A percentile compares a stretch with the other conserved stretches of the same genome.
phyloP scores from a whole-genome alignment of 2,329 filamentous ascomycete species.

The Phaeophleospora eucalypticola region DNA sequence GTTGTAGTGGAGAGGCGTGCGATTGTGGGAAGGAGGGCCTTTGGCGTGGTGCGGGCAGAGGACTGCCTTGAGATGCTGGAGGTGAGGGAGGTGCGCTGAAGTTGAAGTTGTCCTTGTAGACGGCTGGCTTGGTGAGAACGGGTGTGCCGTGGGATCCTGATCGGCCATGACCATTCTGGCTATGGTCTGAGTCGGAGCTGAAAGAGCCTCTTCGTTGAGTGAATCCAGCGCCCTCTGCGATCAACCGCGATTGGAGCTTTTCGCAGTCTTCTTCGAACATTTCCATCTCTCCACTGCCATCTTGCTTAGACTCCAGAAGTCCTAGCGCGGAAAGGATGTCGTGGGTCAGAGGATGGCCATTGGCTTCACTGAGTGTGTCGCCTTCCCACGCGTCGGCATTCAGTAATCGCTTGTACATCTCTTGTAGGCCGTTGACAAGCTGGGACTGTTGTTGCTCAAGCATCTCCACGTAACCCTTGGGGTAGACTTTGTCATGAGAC shows the following conservation, averaged over 20 bases:
- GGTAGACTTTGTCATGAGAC: slow-evolving; percentile 63
- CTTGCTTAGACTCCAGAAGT: slow-evolving; percentile 50
- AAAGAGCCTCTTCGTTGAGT: slow-evolving; percentile 50
- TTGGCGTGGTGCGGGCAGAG: slow-evolving; percentile 13
- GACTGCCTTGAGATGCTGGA: slow-evolving; percentile 22
- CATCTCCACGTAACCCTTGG: slow-evolving; percentile 66
- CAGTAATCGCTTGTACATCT: slow-evolving; percentile 53
- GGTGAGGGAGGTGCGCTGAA: slow-evolving; percentile 28
- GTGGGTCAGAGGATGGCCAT: slow-evolving; percentile 59
- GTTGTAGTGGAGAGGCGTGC: slow-evolving; percentile 24
- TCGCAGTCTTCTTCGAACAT: slow-evolving; percentile 57
- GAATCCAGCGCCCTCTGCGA: slow-evolving; percentile 50
- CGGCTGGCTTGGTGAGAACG: slow-evolving; percentile 25
- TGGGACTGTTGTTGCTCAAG: slow-evolving; percentile 62
- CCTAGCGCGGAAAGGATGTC: slow-evolving; percentile 59
- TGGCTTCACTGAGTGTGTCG: slow-evolving; percentile 48
- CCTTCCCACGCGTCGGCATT: slow-evolving; percentile 56
- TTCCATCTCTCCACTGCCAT: slow-evolving; percentile 43
- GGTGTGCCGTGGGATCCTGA: slow-evolving; percentile 34
- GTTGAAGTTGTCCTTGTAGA: slow-evolving; percentile 20
- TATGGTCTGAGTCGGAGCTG: slow-evolving; percentile 56
- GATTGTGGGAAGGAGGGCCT: slow-evolving; percentile 11
- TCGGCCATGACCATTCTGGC: slow-evolving; percentile 37
- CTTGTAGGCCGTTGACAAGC: slow-evolving; percentile 58
- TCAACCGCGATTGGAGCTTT: slow-evolving; percentile 52